Conservation (phyloP, 306 rosid species). For the Oemleria cerasiformis region DNA sequence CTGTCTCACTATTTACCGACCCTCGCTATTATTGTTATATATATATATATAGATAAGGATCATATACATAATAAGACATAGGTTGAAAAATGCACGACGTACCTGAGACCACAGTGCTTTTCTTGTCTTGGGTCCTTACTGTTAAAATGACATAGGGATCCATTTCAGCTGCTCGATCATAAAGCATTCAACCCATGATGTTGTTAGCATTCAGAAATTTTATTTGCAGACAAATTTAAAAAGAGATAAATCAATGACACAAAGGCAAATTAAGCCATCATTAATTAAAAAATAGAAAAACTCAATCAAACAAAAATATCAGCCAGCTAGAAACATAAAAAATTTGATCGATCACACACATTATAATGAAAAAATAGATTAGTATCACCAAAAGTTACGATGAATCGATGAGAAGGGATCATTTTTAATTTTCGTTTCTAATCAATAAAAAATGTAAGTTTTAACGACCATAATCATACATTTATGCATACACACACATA, state of each 20-base stretch:
- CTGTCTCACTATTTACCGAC: too few species aligned
- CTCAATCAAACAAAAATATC: not conserved
- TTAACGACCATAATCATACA: not conserved
- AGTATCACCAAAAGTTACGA: not conserved
- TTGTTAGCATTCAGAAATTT: not conserved
- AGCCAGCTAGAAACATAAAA: not conserved
- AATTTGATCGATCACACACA: not conserved
- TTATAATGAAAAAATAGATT: not conserved
- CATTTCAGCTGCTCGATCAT: constrained; percentile 47
- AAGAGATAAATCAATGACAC: not conserved
- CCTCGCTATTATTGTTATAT: too few species aligned
- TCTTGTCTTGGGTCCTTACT: constrained; percentile 71
- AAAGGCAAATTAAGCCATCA: not conserved
- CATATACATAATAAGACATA: not conserved
- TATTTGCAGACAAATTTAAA: not conserved
- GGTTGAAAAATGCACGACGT: not conserved
- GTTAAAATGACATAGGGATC: constrained; percentile 71
- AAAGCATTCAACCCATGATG: constrained; percentile 1
- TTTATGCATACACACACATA: not conserved
- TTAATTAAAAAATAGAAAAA: not conserved
- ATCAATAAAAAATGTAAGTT: not conserved
- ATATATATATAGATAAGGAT: not conserved
- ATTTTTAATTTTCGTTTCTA: not conserved
- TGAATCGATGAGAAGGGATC: not conserved
- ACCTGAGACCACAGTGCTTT: constrained; percentile 71